Conservation (phyloP, 2,329 filamentous ascomycete genomes). For the Hypoxylon sp. region DNA sequence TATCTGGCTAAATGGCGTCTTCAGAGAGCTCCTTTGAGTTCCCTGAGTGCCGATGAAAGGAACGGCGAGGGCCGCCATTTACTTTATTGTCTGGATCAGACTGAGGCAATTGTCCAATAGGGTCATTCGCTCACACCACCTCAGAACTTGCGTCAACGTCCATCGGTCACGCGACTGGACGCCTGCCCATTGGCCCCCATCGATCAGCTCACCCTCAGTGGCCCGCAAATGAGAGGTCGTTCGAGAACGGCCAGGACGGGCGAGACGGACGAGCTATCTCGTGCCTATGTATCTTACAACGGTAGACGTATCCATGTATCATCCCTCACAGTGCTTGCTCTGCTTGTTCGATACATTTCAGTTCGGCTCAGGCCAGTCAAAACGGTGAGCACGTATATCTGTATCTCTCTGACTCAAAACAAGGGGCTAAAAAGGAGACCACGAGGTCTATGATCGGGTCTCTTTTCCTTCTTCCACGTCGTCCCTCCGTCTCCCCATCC, state of each 20-base stretch:
- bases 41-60: constrained; percentile 2
- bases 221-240: constrained; percentile 26
- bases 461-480: background rate
- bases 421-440: constrained; percentile 13
- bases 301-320: background rate
- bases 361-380: constrained; percentile 10
- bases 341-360: no score
- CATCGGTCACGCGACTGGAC: constrained; percentile 35
- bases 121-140: constrained; percentile 24
- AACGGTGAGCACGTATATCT: constrained; percentile 14
- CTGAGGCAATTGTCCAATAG: constrained; percentile 32
- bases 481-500: no score
- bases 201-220: constrained; percentile 34
- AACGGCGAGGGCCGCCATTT: constrained; percentile 11
- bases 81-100: constrained; percentile 13
- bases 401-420: constrained; percentile 29
- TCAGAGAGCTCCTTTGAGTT: constrained; percentile 31
- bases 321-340: background rate
- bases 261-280: constrained; percentile 17
- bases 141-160: constrained; percentile 34
- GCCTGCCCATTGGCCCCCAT: constrained; percentile 31
- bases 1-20: constrained; percentile 5
- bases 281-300: constrained; percentile 31
- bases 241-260: constrained; percentile 25
- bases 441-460: constrained; percentile 3